These are phyloP conservation scores for Spergularia marina DNA, from an alignment of 148 eudicot genomes.

Conservation along the genomic window DNA sequence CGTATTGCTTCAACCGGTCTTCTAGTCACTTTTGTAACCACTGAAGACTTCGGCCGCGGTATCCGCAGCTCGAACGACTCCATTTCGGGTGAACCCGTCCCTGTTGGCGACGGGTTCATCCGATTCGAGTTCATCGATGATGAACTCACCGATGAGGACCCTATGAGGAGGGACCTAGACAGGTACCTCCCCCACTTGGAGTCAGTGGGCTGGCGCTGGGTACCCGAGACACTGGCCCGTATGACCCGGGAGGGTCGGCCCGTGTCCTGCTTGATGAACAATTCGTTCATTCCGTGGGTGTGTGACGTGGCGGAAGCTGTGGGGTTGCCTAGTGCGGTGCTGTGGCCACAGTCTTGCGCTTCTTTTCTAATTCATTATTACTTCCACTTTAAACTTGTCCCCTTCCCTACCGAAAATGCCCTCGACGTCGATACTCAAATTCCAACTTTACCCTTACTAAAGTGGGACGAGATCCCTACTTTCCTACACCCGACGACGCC, in stretches of 20 bases:
- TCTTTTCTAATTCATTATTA: slow-evolving; percentile 58
- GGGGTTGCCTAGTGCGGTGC: slow-evolving; percentile 56
- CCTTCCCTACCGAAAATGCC: slow-evolving; percentile 52
- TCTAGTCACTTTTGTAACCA: slow-evolving; percentile 42
- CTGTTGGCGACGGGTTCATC: slow-evolving; percentile 60
- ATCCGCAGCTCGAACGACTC: slow-evolving; percentile 43
- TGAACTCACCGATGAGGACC: slow-evolving; percentile 41
- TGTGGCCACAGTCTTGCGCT: slow-evolving; percentile 81
- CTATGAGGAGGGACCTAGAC: slow-evolving; percentile 41
- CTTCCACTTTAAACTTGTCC: slow-evolving; percentile 40
- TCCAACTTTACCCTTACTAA: slow-evolving; percentile 53
- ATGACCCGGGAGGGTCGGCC: slow-evolving; percentile 49
- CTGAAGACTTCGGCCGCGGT: slow-evolving; percentile 33
- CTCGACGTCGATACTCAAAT: slow-evolving; percentile 50
- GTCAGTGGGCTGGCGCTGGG: slow-evolving; percentile 39
- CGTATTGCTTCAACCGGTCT: slow-evolving; percentile 39
- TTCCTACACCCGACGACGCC: slow-evolving; percentile 68
- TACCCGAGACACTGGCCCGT: slow-evolving; percentile 43
- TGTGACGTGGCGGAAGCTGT: slow-evolving; percentile 65
- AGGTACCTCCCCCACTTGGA: slow-evolving; percentile 48
- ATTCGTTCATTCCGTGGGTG: slow-evolving; percentile 84
- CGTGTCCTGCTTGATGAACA: slow-evolving; percentile 69
- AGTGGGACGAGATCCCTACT: slow-evolving; percentile 69
- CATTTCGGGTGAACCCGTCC: slow-evolving; percentile 29
- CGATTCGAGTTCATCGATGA: slow-evolving; percentile 72